A percentile compares a stretch with the other conserved stretches of the same genome.
These are phyloP conservation scores for Aspergillus homomorphus DNA, from an alignment of 495 filamentous ascomycete species.

Conservation along the genomic window DNA sequence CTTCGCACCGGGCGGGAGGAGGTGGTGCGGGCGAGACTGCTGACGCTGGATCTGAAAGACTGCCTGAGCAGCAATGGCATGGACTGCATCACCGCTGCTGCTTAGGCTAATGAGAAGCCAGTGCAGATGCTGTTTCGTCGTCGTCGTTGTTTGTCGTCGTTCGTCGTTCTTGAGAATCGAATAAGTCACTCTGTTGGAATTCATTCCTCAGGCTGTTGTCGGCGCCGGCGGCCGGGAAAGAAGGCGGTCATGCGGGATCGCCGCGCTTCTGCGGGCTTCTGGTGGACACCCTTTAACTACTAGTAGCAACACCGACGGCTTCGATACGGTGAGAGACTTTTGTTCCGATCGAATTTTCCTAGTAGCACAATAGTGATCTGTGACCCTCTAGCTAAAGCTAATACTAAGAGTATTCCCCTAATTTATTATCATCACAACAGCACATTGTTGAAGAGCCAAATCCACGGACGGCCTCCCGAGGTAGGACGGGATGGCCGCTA, in stretches of 20 bases:
- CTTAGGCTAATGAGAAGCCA: slow-evolving; percentile 21
- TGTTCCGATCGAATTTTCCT: too few relatives aligned
- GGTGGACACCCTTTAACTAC: background rate
- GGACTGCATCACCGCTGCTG: slow-evolving; percentile 39
- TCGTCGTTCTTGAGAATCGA: background rate
- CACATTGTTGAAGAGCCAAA: background rate
- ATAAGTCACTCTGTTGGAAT: slow-evolving; percentile 1
- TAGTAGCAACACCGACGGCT: too few relatives aligned
- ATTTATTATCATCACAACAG: background rate
- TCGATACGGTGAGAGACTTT: background rate
- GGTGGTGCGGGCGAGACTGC: slow-evolving; percentile 22
- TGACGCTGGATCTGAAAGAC: slow-evolving; percentile 33
- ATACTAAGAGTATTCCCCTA: background rate
- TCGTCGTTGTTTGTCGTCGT: slow-evolving; percentile 7
- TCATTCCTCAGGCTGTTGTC: slow-evolving; percentile 2
- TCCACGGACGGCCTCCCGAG: background rate
- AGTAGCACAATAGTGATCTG: background rate
- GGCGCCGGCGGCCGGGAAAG: slow-evolving; percentile 5
- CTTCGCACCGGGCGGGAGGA: slow-evolving; percentile 18
- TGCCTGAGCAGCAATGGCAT: slow-evolving; percentile 43
- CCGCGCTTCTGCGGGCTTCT: slow-evolving; percentile 15
- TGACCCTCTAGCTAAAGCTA: background rate
- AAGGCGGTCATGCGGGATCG: slow-evolving; percentile 12
- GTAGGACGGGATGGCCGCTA: background rate
- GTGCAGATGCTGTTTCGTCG: slow-evolving; percentile 13